Conservation (phyloP, 768 basidiomycete species). For the Termitomyces sp. region DNA sequence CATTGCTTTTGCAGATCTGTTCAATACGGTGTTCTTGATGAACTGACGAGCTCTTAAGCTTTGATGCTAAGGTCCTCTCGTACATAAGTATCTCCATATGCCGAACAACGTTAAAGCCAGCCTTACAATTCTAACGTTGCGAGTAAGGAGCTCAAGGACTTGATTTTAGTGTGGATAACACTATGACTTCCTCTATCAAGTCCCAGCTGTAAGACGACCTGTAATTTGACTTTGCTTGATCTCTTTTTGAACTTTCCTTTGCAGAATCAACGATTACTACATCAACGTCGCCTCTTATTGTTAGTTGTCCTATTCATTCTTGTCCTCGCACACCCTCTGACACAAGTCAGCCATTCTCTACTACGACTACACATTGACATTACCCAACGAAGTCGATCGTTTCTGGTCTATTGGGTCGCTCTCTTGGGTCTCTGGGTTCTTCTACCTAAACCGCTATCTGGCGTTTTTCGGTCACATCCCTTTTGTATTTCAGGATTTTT, state of each 20-base stretch:
- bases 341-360: slow-evolving; percentile 26
- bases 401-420: slow-evolving; percentile 34
- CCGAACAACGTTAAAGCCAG: neutral
- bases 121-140: neutral
- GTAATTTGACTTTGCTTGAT: neutral
- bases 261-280: slow-evolving; percentile 7
- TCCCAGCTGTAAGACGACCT: slow-evolving; percentile 10
- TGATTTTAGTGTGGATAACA: slow-evolving; percentile 1
- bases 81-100: neutral
- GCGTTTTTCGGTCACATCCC: slow-evolving; percentile 33
- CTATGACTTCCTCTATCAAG: slow-evolving; percentile 5
- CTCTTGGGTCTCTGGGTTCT: slow-evolving; percentile 31
- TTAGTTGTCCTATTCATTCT: neutral
- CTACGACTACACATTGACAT: slow-evolving; percentile 47
- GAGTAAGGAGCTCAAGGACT: neutral
- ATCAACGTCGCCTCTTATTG: slow-evolving; percentile 14
- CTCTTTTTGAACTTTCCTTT: neutral
- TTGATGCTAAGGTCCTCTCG: neutral
- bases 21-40: neutral
- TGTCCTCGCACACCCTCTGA: neutral
- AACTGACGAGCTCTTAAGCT: neutral
- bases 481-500: slow-evolving; percentile 15
- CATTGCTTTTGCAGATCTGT: neutral
- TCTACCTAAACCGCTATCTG: slow-evolving; percentile 40
- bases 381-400: slow-evolving; percentile 34